Conservation (phyloP, 345 rosid genomes). For the Syzygium aqueum region DNA sequence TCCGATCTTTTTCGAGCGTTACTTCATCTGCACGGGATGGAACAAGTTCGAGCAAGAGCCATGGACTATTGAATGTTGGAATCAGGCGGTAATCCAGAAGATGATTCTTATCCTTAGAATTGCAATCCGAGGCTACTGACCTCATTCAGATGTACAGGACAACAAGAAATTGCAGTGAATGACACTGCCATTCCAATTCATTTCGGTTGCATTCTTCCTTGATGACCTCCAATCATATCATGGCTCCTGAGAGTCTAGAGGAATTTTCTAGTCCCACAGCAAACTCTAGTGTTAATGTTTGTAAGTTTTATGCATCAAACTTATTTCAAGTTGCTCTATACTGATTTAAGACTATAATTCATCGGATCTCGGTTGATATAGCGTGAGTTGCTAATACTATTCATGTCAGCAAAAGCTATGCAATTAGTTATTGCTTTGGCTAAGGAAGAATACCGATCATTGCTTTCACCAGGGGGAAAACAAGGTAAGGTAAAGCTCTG, state of each 20-base stretch:
- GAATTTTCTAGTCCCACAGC: not conserved
- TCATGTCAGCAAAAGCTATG: not conserved
- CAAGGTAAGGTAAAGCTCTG: not conserved
- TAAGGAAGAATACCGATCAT: not conserved
- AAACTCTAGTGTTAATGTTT: not conserved
- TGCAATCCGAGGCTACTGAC: not conserved
- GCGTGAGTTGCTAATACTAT: not conserved
- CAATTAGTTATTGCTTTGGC: not conserved
- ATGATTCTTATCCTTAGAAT: not conserved
- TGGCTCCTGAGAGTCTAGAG: not conserved
- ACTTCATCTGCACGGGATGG: not conserved
- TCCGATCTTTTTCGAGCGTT: constrained; percentile 7
- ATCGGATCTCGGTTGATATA: not conserved
- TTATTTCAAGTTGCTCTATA: not conserved
- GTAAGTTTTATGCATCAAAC: not conserved
- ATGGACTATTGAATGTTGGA: not conserved
- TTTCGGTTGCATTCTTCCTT: not conserved
- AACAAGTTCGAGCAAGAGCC: constrained; percentile 10
- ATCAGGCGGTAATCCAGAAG: not conserved
- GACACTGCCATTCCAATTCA: not conserved
- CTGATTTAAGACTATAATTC: not conserved
- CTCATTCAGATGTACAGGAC: not conserved
- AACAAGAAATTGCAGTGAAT: not conserved
- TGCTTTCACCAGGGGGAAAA: not conserved
- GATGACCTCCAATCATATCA: not conserved